Conservation (phyloP, 2,329 filamentous ascomycete genomes). For the Pyricularia sp. region DNA sequence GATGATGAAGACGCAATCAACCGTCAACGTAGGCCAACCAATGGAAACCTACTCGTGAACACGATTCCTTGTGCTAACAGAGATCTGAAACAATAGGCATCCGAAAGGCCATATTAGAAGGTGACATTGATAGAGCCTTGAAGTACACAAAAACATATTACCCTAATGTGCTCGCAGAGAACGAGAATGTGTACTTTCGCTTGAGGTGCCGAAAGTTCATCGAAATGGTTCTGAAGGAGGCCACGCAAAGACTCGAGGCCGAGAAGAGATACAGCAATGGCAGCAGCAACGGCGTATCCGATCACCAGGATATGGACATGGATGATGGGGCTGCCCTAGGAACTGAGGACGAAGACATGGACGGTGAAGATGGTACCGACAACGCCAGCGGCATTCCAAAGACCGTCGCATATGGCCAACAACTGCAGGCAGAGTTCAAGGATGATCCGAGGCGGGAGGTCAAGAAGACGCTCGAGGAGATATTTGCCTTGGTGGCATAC, state of each 20-base stretch:
- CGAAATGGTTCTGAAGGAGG: constrained; percentile 77
- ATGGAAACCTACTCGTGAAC: constrained; percentile 5
- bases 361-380: constrained; percentile 34
- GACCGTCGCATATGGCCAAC: constrained; percentile 64
- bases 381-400: constrained; percentile 10
- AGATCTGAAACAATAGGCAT: constrained; percentile 49
- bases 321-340: constrained; percentile 24
- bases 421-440: constrained; percentile 68
- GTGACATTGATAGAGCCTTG: constrained; percentile 86
- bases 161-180: constrained; percentile 67
- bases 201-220: constrained; percentile 87
- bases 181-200: constrained; percentile 80
- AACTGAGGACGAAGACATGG: constrained; percentile 40
- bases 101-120: constrained; percentile 76
- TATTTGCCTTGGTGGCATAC: constrained; percentile 85
- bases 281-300: constrained; percentile 10
- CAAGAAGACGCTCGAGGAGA: constrained; percentile 66
- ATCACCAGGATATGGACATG: constrained; percentile 46
- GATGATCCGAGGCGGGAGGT: constrained; percentile 62
- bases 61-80: not conserved
- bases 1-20: constrained; percentile 83
- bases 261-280: constrained; percentile 22
- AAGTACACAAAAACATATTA: constrained; percentile 73
- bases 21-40: constrained; percentile 59
- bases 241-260: constrained; percentile 48